Conservation (phyloP, 176 grass and related monocot species). For the Guadua angustifolia region DNA sequence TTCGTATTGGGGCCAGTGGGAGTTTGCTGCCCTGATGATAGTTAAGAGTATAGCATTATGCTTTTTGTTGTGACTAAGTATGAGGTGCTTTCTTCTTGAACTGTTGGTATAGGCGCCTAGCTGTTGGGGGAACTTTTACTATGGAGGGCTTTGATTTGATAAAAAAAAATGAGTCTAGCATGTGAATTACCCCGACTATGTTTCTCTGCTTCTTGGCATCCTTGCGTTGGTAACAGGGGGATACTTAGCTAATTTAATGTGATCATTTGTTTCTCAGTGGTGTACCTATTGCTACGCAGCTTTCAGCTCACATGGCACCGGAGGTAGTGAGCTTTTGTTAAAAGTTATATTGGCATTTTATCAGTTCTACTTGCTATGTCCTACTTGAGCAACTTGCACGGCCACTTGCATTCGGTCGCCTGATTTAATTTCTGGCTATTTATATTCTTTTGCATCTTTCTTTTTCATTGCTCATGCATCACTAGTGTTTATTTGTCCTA, state of each 20-base stretch:
- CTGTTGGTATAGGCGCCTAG: not conserved
- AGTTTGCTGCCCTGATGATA: not conserved
- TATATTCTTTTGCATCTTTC: not conserved
- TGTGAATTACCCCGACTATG: not conserved
- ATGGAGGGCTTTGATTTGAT: not conserved
- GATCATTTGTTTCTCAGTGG: not conserved
- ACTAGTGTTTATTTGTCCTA: not conserved
- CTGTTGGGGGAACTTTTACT: not conserved
- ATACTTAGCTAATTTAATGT: not conserved
- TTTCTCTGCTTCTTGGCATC: not conserved
- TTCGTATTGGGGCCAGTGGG: not conserved
- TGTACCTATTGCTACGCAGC: not conserved
- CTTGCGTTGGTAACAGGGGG: not conserved
- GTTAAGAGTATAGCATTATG: not conserved
- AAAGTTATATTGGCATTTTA: not conserved
- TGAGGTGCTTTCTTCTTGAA: not conserved
- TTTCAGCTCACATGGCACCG: not conserved
- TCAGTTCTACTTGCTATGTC: constrained; percentile 14
- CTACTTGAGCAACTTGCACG: not conserved
- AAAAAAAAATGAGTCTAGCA: not conserved
- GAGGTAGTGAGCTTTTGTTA: not conserved
- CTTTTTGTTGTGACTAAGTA: not conserved
- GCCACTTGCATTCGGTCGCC: not conserved
- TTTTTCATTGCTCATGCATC: not conserved
- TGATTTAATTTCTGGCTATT: not conserved